Percentiles rank a stretch among this genome's conserved stretches.
Conservation (phyloP, 2,329 filamentous ascomycete genomes). For the Calycina marina region DNA sequence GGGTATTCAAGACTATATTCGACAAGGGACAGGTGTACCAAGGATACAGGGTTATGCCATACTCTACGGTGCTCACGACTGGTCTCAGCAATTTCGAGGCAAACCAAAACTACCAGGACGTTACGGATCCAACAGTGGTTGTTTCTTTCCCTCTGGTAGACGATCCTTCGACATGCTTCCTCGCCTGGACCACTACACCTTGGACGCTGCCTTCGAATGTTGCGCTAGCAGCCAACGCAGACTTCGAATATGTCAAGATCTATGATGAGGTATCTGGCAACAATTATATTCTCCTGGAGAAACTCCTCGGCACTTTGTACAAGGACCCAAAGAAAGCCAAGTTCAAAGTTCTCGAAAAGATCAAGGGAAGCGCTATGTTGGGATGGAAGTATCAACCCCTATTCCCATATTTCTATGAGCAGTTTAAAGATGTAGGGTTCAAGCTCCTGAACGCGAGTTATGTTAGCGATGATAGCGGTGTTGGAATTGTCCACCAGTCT, state of each 20-base stretch:
- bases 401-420: conserved; percentile 75
- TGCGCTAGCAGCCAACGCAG: conserved; percentile 63
- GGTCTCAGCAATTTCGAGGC: conserved; percentile 89
- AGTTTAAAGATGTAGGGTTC: conserved; percentile 73
- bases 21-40: conserved; percentile 84
- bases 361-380: conserved; percentile 71
- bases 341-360: conserved; percentile 64
- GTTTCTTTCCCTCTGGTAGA: conserved; percentile 74
- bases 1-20: conserved; percentile 88
- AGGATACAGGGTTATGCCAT: conserved; percentile 87
- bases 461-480: conserved; percentile 80
- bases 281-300: conserved; percentile 73
- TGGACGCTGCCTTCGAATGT: conserved; percentile 75
- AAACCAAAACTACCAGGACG: conserved; percentile 87
- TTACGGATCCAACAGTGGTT: conserved; percentile 80
- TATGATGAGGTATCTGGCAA: conserved; percentile 68
- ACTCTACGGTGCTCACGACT: conserved; percentile 79
- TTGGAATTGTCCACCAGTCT: conserved; percentile 85
- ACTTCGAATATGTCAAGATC: conserved; percentile 81
- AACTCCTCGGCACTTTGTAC: conserved; percentile 68
- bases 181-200: conserved; percentile 36
- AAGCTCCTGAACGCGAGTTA: conserved; percentile 70
- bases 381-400: conserved; percentile 59
- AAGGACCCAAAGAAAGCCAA: conserved; percentile 94
- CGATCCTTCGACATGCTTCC: conserved; percentile 58